Percentiles rank a stretch among this genome's conserved stretches.
These are phyloP conservation scores for Pulveroboletus sp. DNA, from an alignment of 768 basidiomycete species.

Conservation along the genomic window DNA sequence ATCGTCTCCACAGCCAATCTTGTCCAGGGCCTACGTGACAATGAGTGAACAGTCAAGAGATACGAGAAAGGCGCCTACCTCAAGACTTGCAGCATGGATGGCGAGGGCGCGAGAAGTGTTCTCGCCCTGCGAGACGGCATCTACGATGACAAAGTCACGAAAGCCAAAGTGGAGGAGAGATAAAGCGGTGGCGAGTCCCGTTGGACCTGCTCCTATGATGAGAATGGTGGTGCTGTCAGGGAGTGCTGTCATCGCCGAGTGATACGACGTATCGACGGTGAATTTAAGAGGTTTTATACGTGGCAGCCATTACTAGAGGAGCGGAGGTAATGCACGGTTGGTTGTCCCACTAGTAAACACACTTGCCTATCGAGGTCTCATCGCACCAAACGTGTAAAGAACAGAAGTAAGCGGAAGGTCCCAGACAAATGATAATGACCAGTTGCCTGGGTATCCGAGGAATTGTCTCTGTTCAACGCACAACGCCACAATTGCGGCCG, in stretches of 20 bases:
- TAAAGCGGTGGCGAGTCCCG: constrained; percentile 43
- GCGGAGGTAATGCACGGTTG: too few species aligned
- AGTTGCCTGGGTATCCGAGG: too few species aligned
- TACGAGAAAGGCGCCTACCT: constrained; percentile 29
- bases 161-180: constrained; percentile 40
- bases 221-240: constrained; percentile 24
- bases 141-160: constrained; percentile 34
- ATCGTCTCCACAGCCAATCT: constrained; percentile 36
- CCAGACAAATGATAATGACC: too few species aligned
- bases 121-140: constrained; percentile 16
- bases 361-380: too few species aligned
- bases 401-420: too few species aligned
- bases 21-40: constrained; percentile 40
- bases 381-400: too few species aligned
- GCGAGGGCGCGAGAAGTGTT: constrained; percentile 42
- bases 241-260: background rate
- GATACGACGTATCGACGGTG: too few species aligned
- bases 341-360: too few species aligned
- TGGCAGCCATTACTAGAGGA: too few species aligned
- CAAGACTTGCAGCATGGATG: constrained; percentile 49
- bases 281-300: too few species aligned
- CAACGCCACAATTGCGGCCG: too few species aligned
- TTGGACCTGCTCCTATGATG: constrained; percentile 48
- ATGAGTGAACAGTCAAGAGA: constrained; percentile 24
- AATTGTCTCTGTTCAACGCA: too few species aligned